Conservation (phyloP, 1,284 basidiomycete genomes). For the Fomitopsis palustris region DNA sequence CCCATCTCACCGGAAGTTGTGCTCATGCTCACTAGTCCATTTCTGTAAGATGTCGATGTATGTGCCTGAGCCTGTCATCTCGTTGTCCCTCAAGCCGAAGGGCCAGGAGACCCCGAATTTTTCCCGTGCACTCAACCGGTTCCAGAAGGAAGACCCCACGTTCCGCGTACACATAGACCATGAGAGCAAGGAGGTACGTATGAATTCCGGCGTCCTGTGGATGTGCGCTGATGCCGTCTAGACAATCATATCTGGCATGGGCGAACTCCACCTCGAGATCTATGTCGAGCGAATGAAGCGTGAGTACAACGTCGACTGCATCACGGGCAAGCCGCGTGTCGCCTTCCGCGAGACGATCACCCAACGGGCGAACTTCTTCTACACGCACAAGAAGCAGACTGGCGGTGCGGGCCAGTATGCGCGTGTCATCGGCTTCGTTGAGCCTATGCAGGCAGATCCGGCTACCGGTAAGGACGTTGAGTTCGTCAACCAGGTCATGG, state of each 20-base stretch:
- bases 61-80: slow-evolving; percentile 98
- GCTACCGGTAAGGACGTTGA: slow-evolving; percentile 84
- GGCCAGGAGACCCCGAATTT: slow-evolving; percentile 95
- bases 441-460: slow-evolving; percentile 82
- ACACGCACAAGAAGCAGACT: slow-evolving; percentile 98
- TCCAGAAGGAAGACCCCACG: slow-evolving; percentile 99
- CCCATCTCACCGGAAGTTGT: not conserved
- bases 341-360: slow-evolving; percentile 97
- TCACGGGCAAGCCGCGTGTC: slow-evolving; percentile 94
- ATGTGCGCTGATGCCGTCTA: slow-evolving; percentile 26
- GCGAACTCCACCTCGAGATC: slow-evolving; percentile 97
- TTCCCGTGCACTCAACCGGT: slow-evolving; percentile 93
- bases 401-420: slow-evolving; percentile 98
- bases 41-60: slow-evolving; percentile 89
- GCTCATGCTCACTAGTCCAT: not conserved
- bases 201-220: not conserved
- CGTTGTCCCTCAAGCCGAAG: slow-evolving; percentile 88
- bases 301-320: slow-evolving; percentile 94
- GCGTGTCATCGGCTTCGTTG: slow-evolving; percentile 88
- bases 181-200: slow-evolving; percentile 85
- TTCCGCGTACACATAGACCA: slow-evolving; percentile 96
- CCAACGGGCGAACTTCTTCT: slow-evolving; percentile 78
- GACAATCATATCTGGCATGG: slow-evolving; percentile 99
- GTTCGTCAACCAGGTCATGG: slow-evolving; percentile 90
- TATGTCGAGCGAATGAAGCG: slow-evolving; percentile 99